Base-by-base conservation (phyloP, 768 basidiomycete genomes). In the Crucibulum laeve region DNA sequence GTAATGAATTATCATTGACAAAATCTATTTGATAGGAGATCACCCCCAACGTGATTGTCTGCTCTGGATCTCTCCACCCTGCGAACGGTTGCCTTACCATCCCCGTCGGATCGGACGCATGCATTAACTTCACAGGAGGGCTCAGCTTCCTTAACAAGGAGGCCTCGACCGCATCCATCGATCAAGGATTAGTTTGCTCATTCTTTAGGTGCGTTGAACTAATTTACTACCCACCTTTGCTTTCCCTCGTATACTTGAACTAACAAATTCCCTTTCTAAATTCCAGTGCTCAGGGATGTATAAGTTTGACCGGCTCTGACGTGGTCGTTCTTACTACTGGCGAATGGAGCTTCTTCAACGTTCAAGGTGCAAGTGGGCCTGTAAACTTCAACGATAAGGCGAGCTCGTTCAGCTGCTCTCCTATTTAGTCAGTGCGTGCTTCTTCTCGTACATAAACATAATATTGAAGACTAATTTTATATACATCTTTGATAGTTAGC, bases 381-480 rank as follows among this genome's bases (percentile, higher is more conserved):
- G 41, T 45, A 13, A 33, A 51, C 41, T 55, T 55, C 43, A 53
- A 55, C 24, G 52, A 55, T 42, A 23, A 28, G 22, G 19, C 53
- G 15, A 50, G 51, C 44, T 55, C 53, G 17, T 45, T 55, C 42
- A 38, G 13, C 19, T 55, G 53, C 47, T 48, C 52, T 22, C 46
- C 49, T n/a, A 10, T 51, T 39, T 54, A 46, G 35, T 30, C n/a
- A n/a, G n/a, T n/a, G n/a, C n/a, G n/a, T n/a, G n/a, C n/a, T n/a
- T n/a, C n/a, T n/a, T n/a, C n/a, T n/a, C n/a, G n/a, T n/a, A n/a
- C n/a, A n/a, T n/a, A n/a, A n/a, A n/a, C n/a, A n/a, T n/a, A n/a
- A n/a, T n/a, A n/a, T n/a, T n/a, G n/a, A n/a, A n/a, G n/a, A n/a
- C n/a, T n/a, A n/a, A n/a, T n/a, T n/a, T n/a, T n/a, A n/a, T n/a